Percentiles rank a stretch among this genome's conserved stretches.
Evolutionary conservation across 306 rosid species (phyloP).

Genomic region (Oemleria cerasiformis): DNA sequence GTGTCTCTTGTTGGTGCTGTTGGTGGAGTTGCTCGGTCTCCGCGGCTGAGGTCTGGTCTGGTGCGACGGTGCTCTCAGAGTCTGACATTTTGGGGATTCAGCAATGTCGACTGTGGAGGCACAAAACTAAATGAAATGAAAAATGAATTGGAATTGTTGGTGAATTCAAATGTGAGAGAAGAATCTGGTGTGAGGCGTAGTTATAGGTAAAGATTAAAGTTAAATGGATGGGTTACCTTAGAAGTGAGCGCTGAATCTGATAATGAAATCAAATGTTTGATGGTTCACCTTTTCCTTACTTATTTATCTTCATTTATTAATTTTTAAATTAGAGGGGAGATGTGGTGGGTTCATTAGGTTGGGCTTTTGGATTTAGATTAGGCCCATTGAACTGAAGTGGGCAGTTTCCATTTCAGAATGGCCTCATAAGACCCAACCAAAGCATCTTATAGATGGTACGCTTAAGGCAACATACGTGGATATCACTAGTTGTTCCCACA

Average conservation of each 20-base stretch:
- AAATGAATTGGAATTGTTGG: neutral
- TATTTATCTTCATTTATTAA: neutral
- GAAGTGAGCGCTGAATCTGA: slow-evolving; percentile 18
- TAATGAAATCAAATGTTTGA: neutral
- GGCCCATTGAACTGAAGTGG: neutral
- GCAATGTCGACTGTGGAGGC: neutral
- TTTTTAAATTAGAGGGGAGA: neutral
- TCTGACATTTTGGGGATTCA: slow-evolving; percentile 41
- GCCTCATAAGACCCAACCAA: too few relatives aligned
- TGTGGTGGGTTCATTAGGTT: neutral
- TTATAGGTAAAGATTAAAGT: neutral
- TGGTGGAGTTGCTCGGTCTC: slow-evolving; percentile 15
- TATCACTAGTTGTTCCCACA: too few relatives aligned
- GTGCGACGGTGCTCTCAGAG: slow-evolving; percentile 10
- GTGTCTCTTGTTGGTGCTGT: neutral
- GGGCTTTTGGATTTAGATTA: neutral
- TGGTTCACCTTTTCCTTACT: neutral
- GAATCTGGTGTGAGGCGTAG: neutral
- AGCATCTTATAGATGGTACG: too few relatives aligned
- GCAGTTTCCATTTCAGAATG: neutral
- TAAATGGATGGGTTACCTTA: slow-evolving; percentile 26
- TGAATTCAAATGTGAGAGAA: neutral
- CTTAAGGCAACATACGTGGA: too few relatives aligned
- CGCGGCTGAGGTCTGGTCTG: slow-evolving; percentile 23
- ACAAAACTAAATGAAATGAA: too few relatives aligned